These are phyloP conservation scores for Viridothelium virens DNA, from an alignment of 495 filamentous ascomycete genomes.

Conservation along the genomic window DNA sequence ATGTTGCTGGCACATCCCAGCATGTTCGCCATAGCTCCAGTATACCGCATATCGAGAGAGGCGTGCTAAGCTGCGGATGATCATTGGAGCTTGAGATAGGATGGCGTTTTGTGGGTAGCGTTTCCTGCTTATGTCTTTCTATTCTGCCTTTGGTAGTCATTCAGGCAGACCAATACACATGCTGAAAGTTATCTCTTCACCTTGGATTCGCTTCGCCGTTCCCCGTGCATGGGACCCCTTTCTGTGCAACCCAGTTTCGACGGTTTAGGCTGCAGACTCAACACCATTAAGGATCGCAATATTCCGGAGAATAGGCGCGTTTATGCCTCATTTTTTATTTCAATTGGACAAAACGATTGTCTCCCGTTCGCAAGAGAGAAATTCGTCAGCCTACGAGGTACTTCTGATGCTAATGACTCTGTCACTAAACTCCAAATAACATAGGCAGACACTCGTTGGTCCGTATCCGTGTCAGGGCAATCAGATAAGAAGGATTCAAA, in stretches of 20 bases:
- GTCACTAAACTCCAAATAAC: too few species aligned
- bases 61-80: not conserved
- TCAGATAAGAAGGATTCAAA: too few species aligned
- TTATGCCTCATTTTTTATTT: too few species aligned
- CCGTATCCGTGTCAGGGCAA: too few species aligned
- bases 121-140: slow-evolving; percentile 14
- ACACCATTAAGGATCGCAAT: too few species aligned
- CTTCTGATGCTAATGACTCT: not conserved
- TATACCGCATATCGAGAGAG: not conserved
- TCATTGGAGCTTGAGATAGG: slow-evolving; percentile 11
- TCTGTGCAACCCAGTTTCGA: not conserved
- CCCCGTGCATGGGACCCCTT: not conserved
- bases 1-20: slow-evolving; percentile 6
- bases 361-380: not conserved
- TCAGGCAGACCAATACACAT: slow-evolving; percentile 2
- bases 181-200: not conserved
- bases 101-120: slow-evolving; percentile 16
- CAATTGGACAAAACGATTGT: not conserved
- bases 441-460: too few species aligned
- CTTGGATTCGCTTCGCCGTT: not conserved
- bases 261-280: too few species aligned
- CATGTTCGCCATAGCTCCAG: not conserved
- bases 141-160: not conserved
- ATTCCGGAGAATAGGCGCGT: too few species aligned
- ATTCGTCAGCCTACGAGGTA: not conserved